Evolutionary conservation across 306 rosid genomes (phyloP).

Genomic region (Cicer pinnatifidum): DNA sequence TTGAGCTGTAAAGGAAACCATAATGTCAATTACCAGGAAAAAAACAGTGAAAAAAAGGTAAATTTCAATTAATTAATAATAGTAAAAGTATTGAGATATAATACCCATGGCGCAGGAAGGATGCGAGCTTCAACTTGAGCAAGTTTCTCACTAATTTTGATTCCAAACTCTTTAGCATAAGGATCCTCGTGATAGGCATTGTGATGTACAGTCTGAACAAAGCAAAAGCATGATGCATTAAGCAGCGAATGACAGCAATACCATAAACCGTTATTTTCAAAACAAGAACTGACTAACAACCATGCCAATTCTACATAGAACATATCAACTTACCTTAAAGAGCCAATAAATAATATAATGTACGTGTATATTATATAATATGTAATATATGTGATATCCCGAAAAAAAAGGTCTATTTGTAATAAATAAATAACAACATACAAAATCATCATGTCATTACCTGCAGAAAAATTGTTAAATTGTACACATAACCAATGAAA

Average conservation of each 20-base stretch:
- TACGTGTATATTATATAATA: not conserved
- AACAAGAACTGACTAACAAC: not conserved
- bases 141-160: slow-evolving; percentile 81
- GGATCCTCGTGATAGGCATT: slow-evolving; percentile 88
- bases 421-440: not conserved
- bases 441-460: not conserved
- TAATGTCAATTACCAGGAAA: not conserved
- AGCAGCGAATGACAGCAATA: not conserved
- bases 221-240: not conserved
- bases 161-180: slow-evolving; percentile 89
- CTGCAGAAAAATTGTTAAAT: not conserved
- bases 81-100: not conserved
- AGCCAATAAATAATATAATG: not conserved
- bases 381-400: too few species aligned
- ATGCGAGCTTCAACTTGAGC: slow-evolving; percentile 99
- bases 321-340: not conserved
- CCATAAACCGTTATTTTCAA: not conserved
- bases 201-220: slow-evolving; percentile 77
- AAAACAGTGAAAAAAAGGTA: not conserved
- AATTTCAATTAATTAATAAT: not conserved
- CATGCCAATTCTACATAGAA: not conserved
- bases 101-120: slow-evolving; percentile 95
- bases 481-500: not conserved
- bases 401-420: too few species aligned
- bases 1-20: slow-evolving; percentile 64